These are phyloP conservation scores for Solanum gracilifrons DNA, from an alignment of 257 asterid genomes.

Conservation along the genomic window DNA sequence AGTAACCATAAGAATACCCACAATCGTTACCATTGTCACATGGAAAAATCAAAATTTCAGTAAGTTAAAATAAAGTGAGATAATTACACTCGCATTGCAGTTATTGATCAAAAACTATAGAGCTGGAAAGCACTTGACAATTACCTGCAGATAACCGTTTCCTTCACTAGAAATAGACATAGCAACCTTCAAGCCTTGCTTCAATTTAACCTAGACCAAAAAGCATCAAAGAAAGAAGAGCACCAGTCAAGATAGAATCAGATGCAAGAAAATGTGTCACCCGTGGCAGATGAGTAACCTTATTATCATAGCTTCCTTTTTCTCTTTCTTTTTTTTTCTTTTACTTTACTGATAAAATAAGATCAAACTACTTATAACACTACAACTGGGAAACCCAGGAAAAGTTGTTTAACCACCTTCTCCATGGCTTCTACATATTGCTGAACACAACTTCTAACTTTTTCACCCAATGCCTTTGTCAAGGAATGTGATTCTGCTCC, in stretches of 20 bases:
- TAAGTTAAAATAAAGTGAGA: not conserved
- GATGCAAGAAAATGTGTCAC: not conserved
- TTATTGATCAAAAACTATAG: not conserved
- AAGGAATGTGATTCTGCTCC: conserved; percentile 63
- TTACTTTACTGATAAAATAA: not conserved
- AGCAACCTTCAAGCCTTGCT: conserved; percentile 91
- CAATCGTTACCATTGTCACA: not conserved
- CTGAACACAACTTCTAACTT: conserved; percentile 55
- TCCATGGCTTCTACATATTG: conserved; percentile 87
- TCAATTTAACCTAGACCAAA: conserved; percentile 62
- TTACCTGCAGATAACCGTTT: conserved; percentile 87
- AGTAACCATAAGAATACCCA: not conserved
- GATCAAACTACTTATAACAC: not conserved
- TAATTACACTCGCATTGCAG: not conserved
- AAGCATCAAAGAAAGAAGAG: not conserved
- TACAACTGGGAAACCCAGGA: not conserved
- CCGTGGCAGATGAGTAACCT: not conserved
- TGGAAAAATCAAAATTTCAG: not conserved
- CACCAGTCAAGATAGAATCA: not conserved
- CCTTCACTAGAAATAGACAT: conserved; percentile 91
- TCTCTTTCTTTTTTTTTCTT: not conserved
- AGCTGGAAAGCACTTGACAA: not conserved
- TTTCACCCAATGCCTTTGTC: conserved; percentile 63
- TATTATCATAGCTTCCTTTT: not conserved
- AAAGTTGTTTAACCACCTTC: conserved; percentile 40